Evolutionary conservation across 1,284 basidiomycete species (phyloP).

Genomic region (Anthracocystis walkeri): DNA sequence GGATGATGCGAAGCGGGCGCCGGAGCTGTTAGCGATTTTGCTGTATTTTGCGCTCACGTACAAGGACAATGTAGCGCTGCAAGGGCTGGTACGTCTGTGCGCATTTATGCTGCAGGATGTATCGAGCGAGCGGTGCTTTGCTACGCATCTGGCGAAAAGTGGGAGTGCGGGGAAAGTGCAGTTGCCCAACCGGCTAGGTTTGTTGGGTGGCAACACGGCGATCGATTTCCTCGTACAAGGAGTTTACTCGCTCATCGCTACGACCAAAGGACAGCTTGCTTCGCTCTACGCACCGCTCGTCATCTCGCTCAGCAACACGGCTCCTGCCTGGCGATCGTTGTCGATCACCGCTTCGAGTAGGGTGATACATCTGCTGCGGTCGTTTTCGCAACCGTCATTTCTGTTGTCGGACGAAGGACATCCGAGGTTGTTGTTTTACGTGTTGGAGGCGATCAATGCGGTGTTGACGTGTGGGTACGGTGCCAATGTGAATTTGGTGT

Average conservation of each 20-base stretch:
- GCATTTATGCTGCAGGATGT: constrained; percentile 92
- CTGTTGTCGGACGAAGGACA: constrained; percentile 92
- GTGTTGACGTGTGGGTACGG: constrained; percentile 74
- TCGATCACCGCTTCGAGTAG: constrained; percentile 81
- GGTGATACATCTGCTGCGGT: constrained; percentile 85
- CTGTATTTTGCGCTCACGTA: constrained; percentile 56
- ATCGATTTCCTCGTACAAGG: constrained; percentile 73
- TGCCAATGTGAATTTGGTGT: constrained; percentile 88
- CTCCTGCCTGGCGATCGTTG: constrained; percentile 85
- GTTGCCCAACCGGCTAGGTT: constrained; percentile 32
- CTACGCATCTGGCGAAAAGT: constrained; percentile 67
- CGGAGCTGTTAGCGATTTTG: constrained; percentile 40
- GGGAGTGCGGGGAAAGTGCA: constrained; percentile 48
- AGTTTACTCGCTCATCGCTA: constrained; percentile 84
- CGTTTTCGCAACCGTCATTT: constrained; percentile 88
- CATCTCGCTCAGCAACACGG: constrained; percentile 86
- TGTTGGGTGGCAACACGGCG: constrained; percentile 39
- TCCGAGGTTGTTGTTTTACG: constrained; percentile 88
- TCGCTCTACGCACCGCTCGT: constrained; percentile 82
- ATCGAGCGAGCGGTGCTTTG: constrained; percentile 84
- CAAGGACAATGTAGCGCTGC: constrained; percentile 76
- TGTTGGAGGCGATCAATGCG: constrained; percentile 91
- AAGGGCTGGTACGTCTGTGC: constrained; percentile 87
- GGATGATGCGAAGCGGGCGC: constrained; percentile 45
- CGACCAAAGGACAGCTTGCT: constrained; percentile 74